Percentiles rank a stretch among this genome's conserved stretches.
Conservation (phyloP, 306 rosid genomes). For the Bauhinia variegata region DNA sequence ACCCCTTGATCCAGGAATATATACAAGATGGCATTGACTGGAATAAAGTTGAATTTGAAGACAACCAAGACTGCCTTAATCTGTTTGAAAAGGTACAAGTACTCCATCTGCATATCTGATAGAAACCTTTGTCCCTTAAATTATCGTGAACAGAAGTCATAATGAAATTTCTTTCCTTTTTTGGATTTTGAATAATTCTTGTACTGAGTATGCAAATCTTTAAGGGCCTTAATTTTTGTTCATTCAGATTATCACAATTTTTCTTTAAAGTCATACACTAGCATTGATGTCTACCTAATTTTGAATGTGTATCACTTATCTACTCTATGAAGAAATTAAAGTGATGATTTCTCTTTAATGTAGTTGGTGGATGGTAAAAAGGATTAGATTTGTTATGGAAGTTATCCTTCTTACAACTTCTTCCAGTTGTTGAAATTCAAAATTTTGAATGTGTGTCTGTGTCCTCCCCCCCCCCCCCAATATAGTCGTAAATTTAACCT, state of each 20-base stretch:
- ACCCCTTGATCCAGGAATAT: constrained; percentile 70
- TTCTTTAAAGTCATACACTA: not conserved
- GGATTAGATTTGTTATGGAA: not conserved
- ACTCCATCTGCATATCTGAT: constrained; percentile 1
- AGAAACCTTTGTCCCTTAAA: too few relatives aligned
- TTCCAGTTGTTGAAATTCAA: constrained; percentile 2
- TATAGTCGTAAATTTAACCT: constrained; percentile 27
- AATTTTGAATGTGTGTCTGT: too few relatives aligned
- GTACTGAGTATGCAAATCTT: not conserved
- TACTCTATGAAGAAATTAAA: not conserved
- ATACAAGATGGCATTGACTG: constrained; percentile 98
- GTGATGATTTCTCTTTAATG: constrained; percentile 7
- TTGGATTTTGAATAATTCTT: not conserved
- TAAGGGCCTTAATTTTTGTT: constrained; percentile 1
- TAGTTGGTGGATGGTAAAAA: constrained; percentile 14
- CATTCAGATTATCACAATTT: constrained; percentile 1
- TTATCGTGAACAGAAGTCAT: too few relatives aligned
- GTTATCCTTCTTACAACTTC: constrained; percentile 5
- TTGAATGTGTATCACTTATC: not conserved
- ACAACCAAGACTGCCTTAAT: constrained; percentile 94
- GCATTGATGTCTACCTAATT: not conserved
- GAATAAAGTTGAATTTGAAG: constrained; percentile 97
- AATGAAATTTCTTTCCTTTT: not conserved
- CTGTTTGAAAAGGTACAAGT: constrained; percentile 88
- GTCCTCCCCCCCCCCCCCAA: too few relatives aligned